Base-by-base conservation (phyloP, 1,139 yeast species). In the Yamadazyma spencermartinsiae region DNA sequence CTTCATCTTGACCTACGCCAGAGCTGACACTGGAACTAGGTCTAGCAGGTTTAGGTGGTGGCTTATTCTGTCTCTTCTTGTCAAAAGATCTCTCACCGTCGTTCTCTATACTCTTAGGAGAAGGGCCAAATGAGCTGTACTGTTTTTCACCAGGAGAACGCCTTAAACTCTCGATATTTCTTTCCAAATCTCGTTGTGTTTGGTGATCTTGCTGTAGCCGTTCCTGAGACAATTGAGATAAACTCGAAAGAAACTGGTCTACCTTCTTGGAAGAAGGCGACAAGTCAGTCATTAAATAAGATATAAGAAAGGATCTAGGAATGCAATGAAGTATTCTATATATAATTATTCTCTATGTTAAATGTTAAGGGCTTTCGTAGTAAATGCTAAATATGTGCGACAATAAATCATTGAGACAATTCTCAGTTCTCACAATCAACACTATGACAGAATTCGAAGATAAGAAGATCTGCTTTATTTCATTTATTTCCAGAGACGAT, bases 401-500 rank as follows among this genome's bases (percentile, higher is more conserved):
- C n/a, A n/a, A n/a, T n/a, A n/a, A n/a, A n/a, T n/a, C n/a, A n/a
- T n/a, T n/a, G n/a, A n/a, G n/a, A n/a, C n/a, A n/a, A n/a, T n/a
- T n/a, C n/a, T n/a, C 21, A 19, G 14, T 11, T 11, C 27, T 8
- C n/a, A 12, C n/a, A 24, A 8, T 7, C 27, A 17, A n/a, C 6
- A 30, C n/a, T 11, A 35, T 35, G 44, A 19, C 33, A 9, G 41
- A 35, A 21, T 37, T 33, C 19, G 48, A 48, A 39, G 46, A 50
- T 38, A 54, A 55, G 27, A 36, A 37, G 28, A 56, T 69, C 20
- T 61, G 61, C 42, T 79, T 79, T 53, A 72, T 79, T 2, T 68
- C 83, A 21, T 55, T 79, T 40, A 75, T 79, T 14, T 75, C 83
- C 2, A 56, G 80, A 40, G 74, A 74, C 35, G 80, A 80, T 51